Conservation (phyloP, 2,329 filamentous ascomycete genomes). For the Colletotrichum shisoi region DNA sequence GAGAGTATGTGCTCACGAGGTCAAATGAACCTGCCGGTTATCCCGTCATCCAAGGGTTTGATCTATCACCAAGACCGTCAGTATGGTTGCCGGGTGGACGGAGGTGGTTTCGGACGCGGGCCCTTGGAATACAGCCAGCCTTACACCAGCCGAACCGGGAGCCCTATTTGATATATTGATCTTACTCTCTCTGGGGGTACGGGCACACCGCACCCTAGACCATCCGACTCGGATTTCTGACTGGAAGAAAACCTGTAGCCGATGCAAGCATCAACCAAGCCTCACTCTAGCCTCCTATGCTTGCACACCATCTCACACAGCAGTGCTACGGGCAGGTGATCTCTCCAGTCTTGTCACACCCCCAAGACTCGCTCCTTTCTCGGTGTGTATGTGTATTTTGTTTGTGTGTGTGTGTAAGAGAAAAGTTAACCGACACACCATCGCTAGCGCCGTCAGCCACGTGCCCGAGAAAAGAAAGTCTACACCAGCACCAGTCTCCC, state of each 20-base stretch:
- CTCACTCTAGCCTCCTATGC: background rate
- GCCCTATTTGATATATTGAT: no score
- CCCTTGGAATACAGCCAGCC: background rate
- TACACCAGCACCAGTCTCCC: background rate
- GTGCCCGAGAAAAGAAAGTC: background rate
- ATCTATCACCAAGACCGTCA: background rate
- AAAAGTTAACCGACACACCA: background rate
- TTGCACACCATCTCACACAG: background rate
- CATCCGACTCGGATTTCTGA: background rate
- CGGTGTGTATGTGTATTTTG: no score
- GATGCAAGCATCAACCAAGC: background rate
- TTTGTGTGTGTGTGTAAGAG: no score
- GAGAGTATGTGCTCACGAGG: background rate
- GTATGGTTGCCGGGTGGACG: no score
- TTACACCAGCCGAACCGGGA: no score
- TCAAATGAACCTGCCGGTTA: background rate
- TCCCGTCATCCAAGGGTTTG: background rate
- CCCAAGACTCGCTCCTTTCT: background rate
- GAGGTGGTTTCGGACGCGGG: no score
- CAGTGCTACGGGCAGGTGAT: background rate
- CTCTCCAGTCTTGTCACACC: background rate
- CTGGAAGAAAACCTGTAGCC: background rate
- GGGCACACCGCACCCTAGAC: background rate
- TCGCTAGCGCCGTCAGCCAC: background rate
- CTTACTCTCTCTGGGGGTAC: no score